Conservation (phyloP, 495 filamentous ascomycete species). For the Venustampulla echinocandica region DNA sequence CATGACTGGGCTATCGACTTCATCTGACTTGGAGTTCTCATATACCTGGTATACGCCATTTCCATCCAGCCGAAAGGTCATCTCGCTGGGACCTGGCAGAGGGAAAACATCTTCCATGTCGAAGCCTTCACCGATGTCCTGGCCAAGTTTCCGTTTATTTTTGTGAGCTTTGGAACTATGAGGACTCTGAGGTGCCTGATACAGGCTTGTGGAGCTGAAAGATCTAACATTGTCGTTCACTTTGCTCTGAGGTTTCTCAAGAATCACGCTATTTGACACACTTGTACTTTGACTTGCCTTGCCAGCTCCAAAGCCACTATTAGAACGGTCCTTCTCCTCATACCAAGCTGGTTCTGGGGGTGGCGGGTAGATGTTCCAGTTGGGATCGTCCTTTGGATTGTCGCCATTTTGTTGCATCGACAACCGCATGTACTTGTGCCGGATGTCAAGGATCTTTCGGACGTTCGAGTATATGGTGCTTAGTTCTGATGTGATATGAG, state of each 20-base stretch:
- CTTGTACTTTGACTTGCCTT: constrained; percentile 38
- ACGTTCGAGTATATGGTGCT: constrained; percentile 80
- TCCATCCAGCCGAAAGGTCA: constrained; percentile 68
- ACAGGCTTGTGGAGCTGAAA: constrained; percentile 2
- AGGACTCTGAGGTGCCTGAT: constrained; percentile 16
- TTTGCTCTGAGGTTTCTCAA: constrained; percentile 25
- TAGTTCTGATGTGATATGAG: constrained; percentile 71
- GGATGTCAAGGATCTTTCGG: constrained; percentile 70
- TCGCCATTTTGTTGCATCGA: constrained; percentile 72
- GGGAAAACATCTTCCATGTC: constrained; percentile 67
- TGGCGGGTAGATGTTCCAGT: constrained; percentile 83
- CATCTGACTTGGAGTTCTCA: constrained; percentile 52
- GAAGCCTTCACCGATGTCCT: constrained; percentile 89
- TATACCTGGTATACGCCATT: constrained; percentile 89
- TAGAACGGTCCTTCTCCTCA: constrained; percentile 40
- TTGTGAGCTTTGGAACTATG: constrained; percentile 25
- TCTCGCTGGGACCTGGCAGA: constrained; percentile 58
- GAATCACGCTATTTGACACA: constrained; percentile 45
- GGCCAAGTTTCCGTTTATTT: constrained; percentile 73
- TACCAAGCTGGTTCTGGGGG: constrained; percentile 88
- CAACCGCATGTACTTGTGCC: constrained; percentile 81
- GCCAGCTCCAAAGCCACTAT: constrained; percentile 29
- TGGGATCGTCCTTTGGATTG: constrained; percentile 77
- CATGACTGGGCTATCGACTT: constrained; percentile 58
- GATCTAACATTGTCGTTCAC: constrained; percentile 25